These are phyloP conservation scores for Trichoderma sp. DNA, from an alignment of 2,329 filamentous ascomycete genomes.

Conservation along the genomic window DNA sequence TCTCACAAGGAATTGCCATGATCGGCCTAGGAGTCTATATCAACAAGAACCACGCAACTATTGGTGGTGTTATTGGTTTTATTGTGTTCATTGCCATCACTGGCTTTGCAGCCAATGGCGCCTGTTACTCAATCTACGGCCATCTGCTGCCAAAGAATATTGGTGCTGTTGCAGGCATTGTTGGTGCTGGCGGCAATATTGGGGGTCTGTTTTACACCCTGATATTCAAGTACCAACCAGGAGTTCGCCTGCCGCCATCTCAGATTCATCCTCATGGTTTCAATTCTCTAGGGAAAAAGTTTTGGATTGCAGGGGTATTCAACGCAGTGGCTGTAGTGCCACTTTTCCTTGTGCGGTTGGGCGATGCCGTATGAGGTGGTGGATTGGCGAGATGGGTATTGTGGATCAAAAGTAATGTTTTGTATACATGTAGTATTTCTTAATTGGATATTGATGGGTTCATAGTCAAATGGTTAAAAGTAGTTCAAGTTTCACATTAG, in stretches of 20 bases:
- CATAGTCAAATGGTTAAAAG: neutral
- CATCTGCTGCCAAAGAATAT: conserved; percentile 85
- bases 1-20: conserved; percentile 59
- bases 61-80: conserved; percentile 71
- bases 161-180: conserved; percentile 72
- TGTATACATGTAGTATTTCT: neutral
- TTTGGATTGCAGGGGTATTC: conserved; percentile 1
- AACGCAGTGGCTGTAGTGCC: neutral
- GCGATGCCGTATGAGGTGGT: neutral
- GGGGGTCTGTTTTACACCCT: conserved; percentile 84
- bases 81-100: conserved; percentile 78
- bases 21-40: conserved; percentile 58
- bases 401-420: neutral
- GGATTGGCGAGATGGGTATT: neutral
- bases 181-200: conserved; percentile 79
- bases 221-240: conserved; percentile 54
- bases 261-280: neutral
- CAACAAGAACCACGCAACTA: conserved; percentile 59
- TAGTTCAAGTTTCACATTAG: too few species aligned
- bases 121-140: conserved; percentile 83
- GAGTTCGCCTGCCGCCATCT: neutral
- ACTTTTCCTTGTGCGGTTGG: neutral
- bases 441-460: neutral
- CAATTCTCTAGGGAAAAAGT: conserved; percentile 3
- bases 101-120: conserved; percentile 80